Conservation (phyloP, 371 early-diverging fungal species). For the Mucor indicus region DNA sequence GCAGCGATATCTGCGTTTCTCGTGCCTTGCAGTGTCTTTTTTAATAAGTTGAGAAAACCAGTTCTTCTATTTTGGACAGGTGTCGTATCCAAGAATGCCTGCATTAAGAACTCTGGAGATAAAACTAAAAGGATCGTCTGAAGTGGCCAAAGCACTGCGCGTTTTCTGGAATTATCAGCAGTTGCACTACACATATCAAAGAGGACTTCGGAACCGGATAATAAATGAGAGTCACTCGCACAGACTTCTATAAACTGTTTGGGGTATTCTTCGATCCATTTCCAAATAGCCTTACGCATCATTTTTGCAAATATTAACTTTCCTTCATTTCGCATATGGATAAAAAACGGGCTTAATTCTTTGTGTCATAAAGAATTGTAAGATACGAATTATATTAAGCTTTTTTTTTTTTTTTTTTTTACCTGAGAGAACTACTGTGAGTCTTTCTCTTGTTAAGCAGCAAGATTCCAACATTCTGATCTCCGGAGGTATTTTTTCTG, state of each 20-base stretch:
- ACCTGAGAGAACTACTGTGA: constrained; percentile 71
- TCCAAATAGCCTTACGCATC: constrained; percentile 78
- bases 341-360: constrained; percentile 65
- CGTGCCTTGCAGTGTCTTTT: constrained; percentile 59
- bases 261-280: constrained; percentile 81
- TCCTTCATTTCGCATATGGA: constrained; percentile 62
- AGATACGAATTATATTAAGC: no score
- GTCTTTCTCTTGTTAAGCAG: constrained; percentile 61
- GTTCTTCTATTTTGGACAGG: constrained; percentile 38
- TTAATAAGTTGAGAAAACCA: constrained; percentile 62
- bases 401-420: no score
- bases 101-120: constrained; percentile 70
- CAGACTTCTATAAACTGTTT: constrained; percentile 67
- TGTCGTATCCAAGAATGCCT: constrained; percentile 44
- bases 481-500: constrained; percentile 57
- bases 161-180: constrained; percentile 64
- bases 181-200: constrained; percentile 71
- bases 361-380: no score
- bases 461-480: constrained; percentile 74
- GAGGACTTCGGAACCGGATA: constrained; percentile 69
- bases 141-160: constrained; percentile 78
- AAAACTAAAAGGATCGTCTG: constrained; percentile 74
- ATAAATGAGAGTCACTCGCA: constrained; percentile 55
- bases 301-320: constrained; percentile 66
- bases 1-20: constrained; percentile 69